phyloP scores from a whole-genome alignment of 441 rosid species.

The Croton setiger region DNA sequence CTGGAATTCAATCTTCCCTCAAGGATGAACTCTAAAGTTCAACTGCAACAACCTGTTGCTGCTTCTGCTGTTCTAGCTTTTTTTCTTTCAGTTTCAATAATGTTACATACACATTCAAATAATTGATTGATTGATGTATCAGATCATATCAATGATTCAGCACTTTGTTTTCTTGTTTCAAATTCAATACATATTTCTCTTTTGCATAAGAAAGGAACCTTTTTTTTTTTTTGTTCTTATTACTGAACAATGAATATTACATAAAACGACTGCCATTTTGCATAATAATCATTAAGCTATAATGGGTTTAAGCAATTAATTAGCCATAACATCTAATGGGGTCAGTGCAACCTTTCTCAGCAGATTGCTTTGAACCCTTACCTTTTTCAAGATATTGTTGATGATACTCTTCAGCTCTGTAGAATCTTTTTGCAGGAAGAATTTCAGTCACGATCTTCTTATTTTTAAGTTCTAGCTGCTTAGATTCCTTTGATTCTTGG shows the following conservation, averaged over 20 bases:
- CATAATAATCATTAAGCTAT: neutral
- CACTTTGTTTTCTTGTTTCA: neutral
- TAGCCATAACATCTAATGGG: constrained; percentile 88
- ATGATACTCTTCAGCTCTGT: constrained; percentile 60
- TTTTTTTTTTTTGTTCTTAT: neutral
- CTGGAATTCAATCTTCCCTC: constrained; percentile 14
- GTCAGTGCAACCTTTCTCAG: constrained; percentile 74
- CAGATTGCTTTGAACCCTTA: constrained; percentile 53
- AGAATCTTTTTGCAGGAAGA: constrained; percentile 84
- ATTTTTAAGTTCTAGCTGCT: constrained; percentile 52
- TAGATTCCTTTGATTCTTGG: constrained; percentile 54
- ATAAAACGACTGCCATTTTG: neutral
- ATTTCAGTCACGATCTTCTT: constrained; percentile 72
- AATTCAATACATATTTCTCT: neutral
- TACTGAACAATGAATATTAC: neutral
- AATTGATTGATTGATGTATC: neutral
- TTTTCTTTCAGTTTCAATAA: neutral
- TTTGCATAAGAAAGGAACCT: neutral
- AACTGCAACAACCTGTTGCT: neutral
- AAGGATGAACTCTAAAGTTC: constrained; percentile 78
- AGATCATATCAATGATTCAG: neutral
- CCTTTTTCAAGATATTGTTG: constrained; percentile 68
- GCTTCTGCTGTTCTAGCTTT: no score
- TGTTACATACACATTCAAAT: neutral
- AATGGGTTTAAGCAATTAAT: neutral